phyloP scores from a whole-genome alignment of 2,329 filamentous ascomycete genomes.

The Chrysoporthe deuterocubensis region DNA sequence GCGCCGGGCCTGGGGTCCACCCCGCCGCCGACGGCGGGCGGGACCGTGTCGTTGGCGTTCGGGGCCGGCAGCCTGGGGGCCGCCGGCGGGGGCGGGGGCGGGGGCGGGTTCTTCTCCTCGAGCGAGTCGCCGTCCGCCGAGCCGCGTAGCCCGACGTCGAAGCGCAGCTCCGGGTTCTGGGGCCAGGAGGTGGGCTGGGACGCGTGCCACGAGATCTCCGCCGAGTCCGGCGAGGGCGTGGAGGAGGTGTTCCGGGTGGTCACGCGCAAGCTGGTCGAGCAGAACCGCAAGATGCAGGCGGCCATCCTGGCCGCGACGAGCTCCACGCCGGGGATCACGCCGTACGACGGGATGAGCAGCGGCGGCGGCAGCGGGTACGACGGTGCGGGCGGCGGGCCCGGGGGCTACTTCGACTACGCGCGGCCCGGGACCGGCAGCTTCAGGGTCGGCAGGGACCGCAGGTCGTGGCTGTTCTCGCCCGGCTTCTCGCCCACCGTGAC shows the following conservation, averaged over 20 bases:
- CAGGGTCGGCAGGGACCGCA: constrained; percentile 59
- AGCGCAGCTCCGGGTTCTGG: constrained; percentile 80
- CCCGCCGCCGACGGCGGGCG: constrained; percentile 62
- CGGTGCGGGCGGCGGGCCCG: constrained; percentile 25
- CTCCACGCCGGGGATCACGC: constrained; percentile 50
- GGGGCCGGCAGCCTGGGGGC: constrained; percentile 15
- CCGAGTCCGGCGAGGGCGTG: constrained; percentile 91
- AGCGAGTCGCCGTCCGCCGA: constrained; percentile 43
- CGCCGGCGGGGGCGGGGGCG: constrained; percentile 47
- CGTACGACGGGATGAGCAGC: constrained; percentile 41
- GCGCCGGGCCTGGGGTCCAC: constrained; percentile 71
- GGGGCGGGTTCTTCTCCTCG: constrained; percentile 30
- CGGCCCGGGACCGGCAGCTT: constrained; percentile 55
- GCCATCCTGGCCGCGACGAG: constrained; percentile 57
- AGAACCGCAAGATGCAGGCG: constrained; percentile 66
- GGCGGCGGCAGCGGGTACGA: constrained; percentile 27
- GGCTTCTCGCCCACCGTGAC: constrained; percentile 57
- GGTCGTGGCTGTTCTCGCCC: constrained; percentile 64
- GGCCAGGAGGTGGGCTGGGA: constrained; percentile 94
- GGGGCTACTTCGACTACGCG: constrained; percentile 54
- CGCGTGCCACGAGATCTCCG: constrained; percentile 94
- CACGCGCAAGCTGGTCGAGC: constrained; percentile 65
- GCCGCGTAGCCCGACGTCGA: constrained; percentile 64
- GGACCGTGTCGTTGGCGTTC: constrained; percentile 39
- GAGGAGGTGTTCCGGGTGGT: constrained; percentile 89